Conservation (phyloP, 257 asterid genomes). For the Phtheirospermum japonicum region DNA sequence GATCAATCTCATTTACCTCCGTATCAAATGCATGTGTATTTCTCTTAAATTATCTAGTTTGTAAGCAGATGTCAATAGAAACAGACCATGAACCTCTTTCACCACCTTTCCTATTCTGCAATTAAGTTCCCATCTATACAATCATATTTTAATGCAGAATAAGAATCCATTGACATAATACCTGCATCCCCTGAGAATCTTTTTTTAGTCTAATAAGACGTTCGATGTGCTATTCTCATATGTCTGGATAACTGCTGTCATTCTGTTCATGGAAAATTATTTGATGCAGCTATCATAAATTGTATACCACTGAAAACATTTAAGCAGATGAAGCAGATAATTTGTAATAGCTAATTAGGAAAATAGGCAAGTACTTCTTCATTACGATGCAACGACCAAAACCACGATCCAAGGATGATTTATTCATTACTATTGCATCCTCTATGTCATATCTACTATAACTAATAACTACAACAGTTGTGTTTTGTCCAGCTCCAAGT, state of each 20-base stretch:
- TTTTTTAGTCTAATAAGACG: slow-evolving; percentile 63
- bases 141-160: slow-evolving; percentile 7
- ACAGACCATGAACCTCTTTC: slow-evolving; percentile 8
- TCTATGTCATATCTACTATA: slow-evolving; percentile 97
- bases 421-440: slow-evolving; percentile 98
- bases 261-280: slow-evolving; percentile 42
- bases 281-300: slow-evolving; percentile 17
- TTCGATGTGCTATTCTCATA: slow-evolving; percentile 59
- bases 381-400: slow-evolving; percentile 91
- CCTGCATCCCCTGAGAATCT: slow-evolving; percentile 52
- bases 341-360: slow-evolving; percentile 8
- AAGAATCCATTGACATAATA: too few relatives aligned
- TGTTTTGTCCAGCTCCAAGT: too few relatives aligned
- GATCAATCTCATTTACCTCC: too few relatives aligned
- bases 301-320: slow-evolving; percentile 20
- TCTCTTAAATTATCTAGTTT: too few relatives aligned
- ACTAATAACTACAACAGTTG: slow-evolving; percentile 97
- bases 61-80: background rate
- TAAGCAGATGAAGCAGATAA: background rate
- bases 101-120: slow-evolving; percentile 4
- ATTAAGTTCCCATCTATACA: slow-evolving; percentile 4
- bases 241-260: slow-evolving; percentile 55
- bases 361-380: slow-evolving; percentile 51
- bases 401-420: too few relatives aligned
- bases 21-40: background rate